Evolutionary conservation across 352 stramenopile species (phyloP).

Genomic region (Porosira glacialis): DNA sequence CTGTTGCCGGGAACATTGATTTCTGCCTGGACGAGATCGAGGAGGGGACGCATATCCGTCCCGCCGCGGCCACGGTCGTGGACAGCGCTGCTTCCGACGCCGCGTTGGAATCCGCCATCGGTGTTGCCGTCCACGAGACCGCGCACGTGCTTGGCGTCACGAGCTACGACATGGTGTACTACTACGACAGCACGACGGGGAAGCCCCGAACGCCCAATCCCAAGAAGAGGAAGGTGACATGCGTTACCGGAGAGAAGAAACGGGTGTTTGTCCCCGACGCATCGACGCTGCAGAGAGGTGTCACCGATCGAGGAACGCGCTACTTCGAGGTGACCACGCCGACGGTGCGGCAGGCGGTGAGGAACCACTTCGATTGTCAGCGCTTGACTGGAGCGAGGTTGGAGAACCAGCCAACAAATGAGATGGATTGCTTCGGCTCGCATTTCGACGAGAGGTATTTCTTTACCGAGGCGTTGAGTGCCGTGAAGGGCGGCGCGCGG

Average conservation of each 20-base stretch:
- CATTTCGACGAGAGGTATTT: constrained; percentile 41
- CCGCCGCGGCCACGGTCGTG: neutral
- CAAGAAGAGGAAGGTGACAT: constrained; percentile 23
- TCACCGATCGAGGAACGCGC: constrained; percentile 9
- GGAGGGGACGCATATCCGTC: neutral
- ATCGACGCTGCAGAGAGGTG: constrained; percentile 20
- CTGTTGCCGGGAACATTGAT: constrained; percentile 32
- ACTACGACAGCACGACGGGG: constrained; percentile 25
- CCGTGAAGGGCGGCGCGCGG: constrained; percentile 24
- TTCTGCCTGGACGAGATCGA: constrained; percentile 41
- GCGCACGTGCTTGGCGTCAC: constrained; percentile 33
- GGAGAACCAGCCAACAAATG: constrained; percentile 29
- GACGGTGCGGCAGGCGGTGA: constrained; percentile 25
- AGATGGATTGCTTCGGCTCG: constrained; percentile 30
- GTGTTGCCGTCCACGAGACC: constrained; percentile 31
- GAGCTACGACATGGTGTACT: constrained; percentile 27
- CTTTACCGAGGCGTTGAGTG: constrained; percentile 42
- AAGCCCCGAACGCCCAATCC: constrained; percentile 12
- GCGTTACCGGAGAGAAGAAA: constrained; percentile 20
- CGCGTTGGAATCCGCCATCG: constrained; percentile 16
- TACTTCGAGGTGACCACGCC: constrained; percentile 32
- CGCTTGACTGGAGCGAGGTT: constrained; percentile 15
- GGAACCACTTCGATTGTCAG: constrained; percentile 48
- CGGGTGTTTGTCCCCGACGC: constrained; percentile 19
- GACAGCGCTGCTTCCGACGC: constrained; percentile 19